Evolutionary conservation across 2,329 filamentous ascomycete species (phyloP).

Genomic region (Trichoderma pleuroti): DNA sequence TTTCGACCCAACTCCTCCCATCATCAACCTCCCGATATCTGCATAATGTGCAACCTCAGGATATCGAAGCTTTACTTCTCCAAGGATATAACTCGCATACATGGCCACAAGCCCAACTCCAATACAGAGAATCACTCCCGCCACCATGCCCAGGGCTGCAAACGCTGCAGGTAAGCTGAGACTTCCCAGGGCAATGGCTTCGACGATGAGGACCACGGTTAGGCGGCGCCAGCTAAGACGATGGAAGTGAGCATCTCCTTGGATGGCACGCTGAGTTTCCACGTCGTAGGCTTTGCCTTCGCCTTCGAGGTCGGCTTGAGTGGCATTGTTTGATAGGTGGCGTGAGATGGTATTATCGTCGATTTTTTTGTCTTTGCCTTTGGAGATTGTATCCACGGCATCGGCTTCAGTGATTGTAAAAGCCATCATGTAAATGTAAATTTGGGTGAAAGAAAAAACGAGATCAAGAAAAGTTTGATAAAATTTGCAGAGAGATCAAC

Average conservation of each 20-base stretch:
- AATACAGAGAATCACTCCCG: slow-evolving; percentile 42
- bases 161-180: slow-evolving; percentile 51
- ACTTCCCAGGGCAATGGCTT: slow-evolving; percentile 53
- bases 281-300: not conserved
- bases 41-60: slow-evolving; percentile 63
- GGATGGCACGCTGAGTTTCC: not conserved
- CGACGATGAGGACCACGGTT: slow-evolving; percentile 53
- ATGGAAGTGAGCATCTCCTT: slow-evolving; percentile 47
- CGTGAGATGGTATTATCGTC: not conserved
- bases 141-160: slow-evolving; percentile 54
- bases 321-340: not conserved
- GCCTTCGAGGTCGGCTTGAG: not conserved
- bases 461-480: not conserved
- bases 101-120: slow-evolving; percentile 46
- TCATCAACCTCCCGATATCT: slow-evolving; percentile 62
- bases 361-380: not conserved
- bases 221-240: slow-evolving; percentile 56
- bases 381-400: not conserved
- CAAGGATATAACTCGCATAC: slow-evolving; percentile 46
- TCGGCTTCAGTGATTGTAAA: not conserved
- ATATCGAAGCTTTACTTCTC: slow-evolving; percentile 45
- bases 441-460: too few relatives aligned
- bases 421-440: not conserved
- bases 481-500: not conserved
- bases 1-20: slow-evolving; percentile 58